These are phyloP conservation scores for Endoconidiophora polonica DNA, from an alignment of 2,329 filamentous ascomycete species.

Conservation along the genomic window DNA sequence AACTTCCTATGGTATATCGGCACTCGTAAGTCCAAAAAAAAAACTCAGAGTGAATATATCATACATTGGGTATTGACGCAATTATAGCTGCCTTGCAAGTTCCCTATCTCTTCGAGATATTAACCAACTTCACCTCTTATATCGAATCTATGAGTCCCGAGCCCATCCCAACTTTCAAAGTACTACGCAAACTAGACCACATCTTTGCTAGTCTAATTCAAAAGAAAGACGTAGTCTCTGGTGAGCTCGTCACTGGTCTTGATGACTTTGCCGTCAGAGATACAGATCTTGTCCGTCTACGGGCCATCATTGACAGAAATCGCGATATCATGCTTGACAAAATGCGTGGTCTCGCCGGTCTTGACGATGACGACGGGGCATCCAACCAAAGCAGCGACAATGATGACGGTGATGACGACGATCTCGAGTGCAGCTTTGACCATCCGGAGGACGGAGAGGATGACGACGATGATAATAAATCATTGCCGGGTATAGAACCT, in stretches of 20 bases:
- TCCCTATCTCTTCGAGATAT: constrained; percentile 71
- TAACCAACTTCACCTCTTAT: constrained; percentile 43
- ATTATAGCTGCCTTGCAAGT: constrained; percentile 30
- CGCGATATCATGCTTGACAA: constrained; percentile 40
- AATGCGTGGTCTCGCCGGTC: constrained; percentile 17
- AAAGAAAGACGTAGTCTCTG: constrained; percentile 49
- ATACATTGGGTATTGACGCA: neutral
- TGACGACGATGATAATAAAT: constrained; percentile 18
- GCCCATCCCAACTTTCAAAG: constrained; percentile 48
- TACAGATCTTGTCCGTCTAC: constrained; percentile 73
- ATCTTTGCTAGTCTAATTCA: constrained; percentile 63
- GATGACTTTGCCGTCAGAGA: constrained; percentile 50
- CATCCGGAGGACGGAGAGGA: constrained; percentile 29
- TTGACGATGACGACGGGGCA: neutral
- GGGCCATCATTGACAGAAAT: constrained; percentile 63
- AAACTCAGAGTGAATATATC: neutral
- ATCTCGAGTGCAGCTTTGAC: constrained; percentile 18
- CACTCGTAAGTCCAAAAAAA: constrained; percentile 45
- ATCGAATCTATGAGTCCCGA: constrained; percentile 31
- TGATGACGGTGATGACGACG: constrained; percentile 2
- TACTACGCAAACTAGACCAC: constrained; percentile 65
- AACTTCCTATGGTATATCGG: constrained; percentile 76
- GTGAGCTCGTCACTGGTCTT: constrained; percentile 53
- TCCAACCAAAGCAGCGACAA: neutral
- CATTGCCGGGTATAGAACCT: constrained; percentile 1